Evolutionary conservation across 257 asterid species (phyloP), one percentile per base, ranked within the genome.

Genomic region (Misopates orontium): DNA sequence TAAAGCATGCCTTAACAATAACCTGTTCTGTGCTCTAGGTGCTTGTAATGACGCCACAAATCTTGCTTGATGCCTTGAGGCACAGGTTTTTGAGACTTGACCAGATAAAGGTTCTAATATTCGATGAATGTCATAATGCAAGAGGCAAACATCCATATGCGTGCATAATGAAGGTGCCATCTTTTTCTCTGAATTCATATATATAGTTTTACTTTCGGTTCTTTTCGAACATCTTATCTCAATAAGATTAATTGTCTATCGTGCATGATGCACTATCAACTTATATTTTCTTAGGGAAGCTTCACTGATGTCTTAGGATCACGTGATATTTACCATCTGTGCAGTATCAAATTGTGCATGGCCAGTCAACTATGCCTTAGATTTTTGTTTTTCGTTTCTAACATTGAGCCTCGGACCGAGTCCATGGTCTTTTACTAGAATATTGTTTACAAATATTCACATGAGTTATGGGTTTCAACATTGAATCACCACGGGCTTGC

Each of bases 71-170:
- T 70, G 97, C 96, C 25, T 76, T 89, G 87, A 82, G 95, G 84
- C 87, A 75, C 56, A 70, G 77, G 50, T 84, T 72, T 70, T 6
- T 92, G 69, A 77, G 73, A 21, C 73, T 92, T 44, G 80, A 80
- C 18, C 77, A 72, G 71, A 84, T 92, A 32, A 89, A 84, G 74
- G 91, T 85, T 74, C 74, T 92, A 36, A 80, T 89, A 66, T 89
- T 89, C 48, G 97, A 92, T 67, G 98, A 92, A 79, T 92, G 95
- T 67, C 96, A 91, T 68, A 77, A 91, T 55, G 95, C 98, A 16
- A 79, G 85, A 73, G 89, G 95, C 75, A 85, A 72, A 20, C 81
- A 82, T 55, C 76, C 79, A 0, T 91, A 87, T 56, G 84, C 95
- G 4, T 68, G 84, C 81, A 89, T 91, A 45, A 88, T 92, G 97